Percentiles rank a stretch among this genome's conserved stretches.
Evolutionary conservation across 306 rosid genomes (phyloP).

Genomic region (Acacia crassicarpa): DNA sequence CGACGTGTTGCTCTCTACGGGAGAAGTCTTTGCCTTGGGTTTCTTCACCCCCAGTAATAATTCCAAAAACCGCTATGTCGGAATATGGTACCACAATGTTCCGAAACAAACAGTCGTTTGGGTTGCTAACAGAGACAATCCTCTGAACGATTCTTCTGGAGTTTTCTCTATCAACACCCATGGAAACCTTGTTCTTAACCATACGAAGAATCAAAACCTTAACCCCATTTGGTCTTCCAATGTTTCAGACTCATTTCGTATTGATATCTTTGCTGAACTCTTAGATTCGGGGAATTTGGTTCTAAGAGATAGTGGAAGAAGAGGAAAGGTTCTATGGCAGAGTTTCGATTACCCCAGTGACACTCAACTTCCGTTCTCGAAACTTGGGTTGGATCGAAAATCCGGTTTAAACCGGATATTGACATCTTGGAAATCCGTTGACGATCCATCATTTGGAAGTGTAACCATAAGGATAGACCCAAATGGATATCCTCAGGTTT

Average conservation of each 20-base stretch:
- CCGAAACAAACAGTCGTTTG: no score
- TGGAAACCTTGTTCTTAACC: no score
- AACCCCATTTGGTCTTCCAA: constrained; percentile 40
- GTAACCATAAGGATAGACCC: not conserved
- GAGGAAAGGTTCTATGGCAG: constrained; percentile 19
- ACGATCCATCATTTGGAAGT: constrained; percentile 52
- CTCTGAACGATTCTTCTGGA: no score
- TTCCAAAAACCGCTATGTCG: no score
- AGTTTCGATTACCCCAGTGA: constrained; percentile 38
- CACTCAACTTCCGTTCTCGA: constrained; percentile 16
- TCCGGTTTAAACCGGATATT: constrained; percentile 8
- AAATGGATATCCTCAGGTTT: constrained; percentile 28
- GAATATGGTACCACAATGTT: no score
- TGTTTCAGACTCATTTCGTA: not conserved
- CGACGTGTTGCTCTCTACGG: no score
- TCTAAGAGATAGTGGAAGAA: not conserved
- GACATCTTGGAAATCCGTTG: constrained; percentile 33
- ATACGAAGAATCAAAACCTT: no score
- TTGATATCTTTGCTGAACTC: constrained; percentile 19
- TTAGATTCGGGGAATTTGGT: constrained; percentile 39
- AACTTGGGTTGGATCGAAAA: constrained; percentile 18
- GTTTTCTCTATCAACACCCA: no score
- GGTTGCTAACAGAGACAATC: no score
- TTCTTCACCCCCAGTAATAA: not conserved
- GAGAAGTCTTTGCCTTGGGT: no score